Base-by-base conservation (phyloP, 768 basidiomycete genomes). In the Pleurotus giganteus region DNA sequence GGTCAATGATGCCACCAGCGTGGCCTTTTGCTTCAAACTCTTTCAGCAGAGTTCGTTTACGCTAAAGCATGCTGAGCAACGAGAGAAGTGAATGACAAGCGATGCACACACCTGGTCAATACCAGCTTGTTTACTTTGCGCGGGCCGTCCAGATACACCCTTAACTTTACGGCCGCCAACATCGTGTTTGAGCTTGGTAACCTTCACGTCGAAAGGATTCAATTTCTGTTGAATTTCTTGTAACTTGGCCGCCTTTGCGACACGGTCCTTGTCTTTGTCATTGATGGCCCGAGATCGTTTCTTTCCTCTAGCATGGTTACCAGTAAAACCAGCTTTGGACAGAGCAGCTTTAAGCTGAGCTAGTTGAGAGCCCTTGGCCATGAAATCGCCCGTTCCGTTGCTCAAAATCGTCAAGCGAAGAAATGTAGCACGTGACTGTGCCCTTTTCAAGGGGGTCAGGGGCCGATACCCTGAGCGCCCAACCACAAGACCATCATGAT, bases 201-300 rank as follows among this genome's bases (percentile, higher is more conserved):
- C 89, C 61, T 94, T 91, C 63, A 86, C 80, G 68, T 99, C 96
- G 69, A 99, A 99, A 17, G 93, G 91, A 73, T 97, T 98, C 64
- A 98, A 77, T 61, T 82, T 84, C 62, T 84, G 81, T 59, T 92
- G 85, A 57, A 98, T 95, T 65, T 89, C 88, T 50, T 84, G 82
- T 37, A 98, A 81, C 63, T 83, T 91, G 4, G 86, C 83, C 0
- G 89, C 82, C 58, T 81, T 85, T 70, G 91, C 92, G 49, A 37
- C 49, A 9, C 49, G 49, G 59, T 87, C 88, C 67, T 88, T 91
- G 65, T 92, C 91, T 58, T 84, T 85, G 66, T 92, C 90, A 24
- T 80, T 75, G 41, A 76, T 69, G 1, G 76, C 65, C 36, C 87
- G 80, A 65, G 87, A 91, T 58, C 88, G 77, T 69, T 92, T 93